A percentile compares a stretch with the other conserved stretches of the same genome.
phyloP scores from a whole-genome alignment of 495 filamentous ascomycete species.

The Bathelium albidoporum region DNA sequence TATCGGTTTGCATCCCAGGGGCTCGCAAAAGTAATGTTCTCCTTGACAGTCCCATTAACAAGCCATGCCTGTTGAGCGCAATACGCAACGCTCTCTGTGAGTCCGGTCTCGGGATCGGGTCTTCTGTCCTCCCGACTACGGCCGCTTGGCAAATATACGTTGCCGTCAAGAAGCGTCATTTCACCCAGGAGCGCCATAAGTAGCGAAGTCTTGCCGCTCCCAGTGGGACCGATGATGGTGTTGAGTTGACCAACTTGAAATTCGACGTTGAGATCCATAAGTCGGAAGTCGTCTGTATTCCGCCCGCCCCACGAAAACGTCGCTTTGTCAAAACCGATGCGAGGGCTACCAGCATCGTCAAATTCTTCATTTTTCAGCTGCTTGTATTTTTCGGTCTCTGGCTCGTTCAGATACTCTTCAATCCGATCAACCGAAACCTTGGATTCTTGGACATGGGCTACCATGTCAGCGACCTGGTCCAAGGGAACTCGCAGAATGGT shows the following conservation, averaged over 20 bases:
- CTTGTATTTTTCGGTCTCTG: constrained; percentile 93
- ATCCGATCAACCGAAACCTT: constrained; percentile 96
- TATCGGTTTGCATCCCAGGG: constrained; percentile 76
- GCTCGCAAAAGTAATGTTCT: constrained; percentile 91
- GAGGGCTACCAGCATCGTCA: constrained; percentile 46
- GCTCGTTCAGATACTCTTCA: constrained; percentile 86
- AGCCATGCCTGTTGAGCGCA: constrained; percentile 98
- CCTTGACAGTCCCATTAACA: constrained; percentile 88
- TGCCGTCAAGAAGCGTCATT: constrained; percentile 79
- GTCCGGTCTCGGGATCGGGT: constrained; percentile 69
- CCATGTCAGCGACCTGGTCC: constrained; percentile 97
- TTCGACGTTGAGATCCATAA: constrained; percentile 66
- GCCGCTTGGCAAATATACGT: constrained; percentile 72
- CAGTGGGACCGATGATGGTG: constrained; percentile 84
- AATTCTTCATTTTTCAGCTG: constrained; percentile 59
- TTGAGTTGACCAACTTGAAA: constrained; percentile 77
- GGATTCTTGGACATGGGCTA: constrained; percentile 95
- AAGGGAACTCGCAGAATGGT: constrained; percentile 87
- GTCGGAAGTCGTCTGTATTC: constrained; percentile 61
- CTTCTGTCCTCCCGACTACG: constrained; percentile 73
- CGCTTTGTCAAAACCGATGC: constrained; percentile 75
- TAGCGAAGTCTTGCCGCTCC: constrained; percentile 88
- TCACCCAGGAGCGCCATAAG: constrained; percentile 95
- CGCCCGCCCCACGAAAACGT: constrained; percentile 82
- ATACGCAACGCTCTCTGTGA: constrained; percentile 89